Evolutionary conservation across 768 basidiomycete species (phyloP).

Genomic region (Mycena vitilis): DNA sequence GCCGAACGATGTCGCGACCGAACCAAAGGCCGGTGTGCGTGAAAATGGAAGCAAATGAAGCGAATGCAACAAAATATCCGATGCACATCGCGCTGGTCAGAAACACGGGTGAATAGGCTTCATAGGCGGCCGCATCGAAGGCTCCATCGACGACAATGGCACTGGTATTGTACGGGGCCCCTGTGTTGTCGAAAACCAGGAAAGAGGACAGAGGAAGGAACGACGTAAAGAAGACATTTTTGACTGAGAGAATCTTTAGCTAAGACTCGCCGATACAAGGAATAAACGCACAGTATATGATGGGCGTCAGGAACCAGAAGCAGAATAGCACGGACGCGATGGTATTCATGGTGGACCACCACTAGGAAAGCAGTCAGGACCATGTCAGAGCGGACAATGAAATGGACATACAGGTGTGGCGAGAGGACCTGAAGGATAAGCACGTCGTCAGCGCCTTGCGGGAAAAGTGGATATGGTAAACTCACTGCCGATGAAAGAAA

Average conservation of each 20-base stretch:
- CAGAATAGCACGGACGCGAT: slow-evolving; percentile 70
- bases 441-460: no score
- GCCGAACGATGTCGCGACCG: slow-evolving; percentile 55
- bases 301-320: slow-evolving; percentile 82
- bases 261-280: background rate
- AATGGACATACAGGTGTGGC: slow-evolving; percentile 74
- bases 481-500: slow-evolving; percentile 72
- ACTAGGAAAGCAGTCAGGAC: slow-evolving; percentile 54
- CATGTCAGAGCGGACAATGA: background rate
- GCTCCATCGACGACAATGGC: slow-evolving; percentile 70
- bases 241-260: slow-evolving; percentile 55
- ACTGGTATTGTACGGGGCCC: slow-evolving; percentile 68
- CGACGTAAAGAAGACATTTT: slow-evolving; percentile 74
- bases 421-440: slow-evolving; percentile 56
- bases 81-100: slow-evolving; percentile 73
- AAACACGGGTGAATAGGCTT: slow-evolving; percentile 84
- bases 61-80: slow-evolving; percentile 83
- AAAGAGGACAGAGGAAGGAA: slow-evolving; percentile 81
- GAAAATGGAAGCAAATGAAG: slow-evolving; percentile 76
- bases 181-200: slow-evolving; percentile 80
- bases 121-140: slow-evolving; percentile 76
- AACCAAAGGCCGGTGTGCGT: slow-evolving; percentile 71
- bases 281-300: slow-evolving; percentile 72
- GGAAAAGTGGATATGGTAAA: no score
- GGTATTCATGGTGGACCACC: slow-evolving; percentile 88